A percentile compares a stretch with the other conserved stretches of the same genome.
Evolutionary conservation across 2,329 filamentous ascomycete species (phyloP).

Genomic region (Emmonsiellopsis sp.): DNA sequence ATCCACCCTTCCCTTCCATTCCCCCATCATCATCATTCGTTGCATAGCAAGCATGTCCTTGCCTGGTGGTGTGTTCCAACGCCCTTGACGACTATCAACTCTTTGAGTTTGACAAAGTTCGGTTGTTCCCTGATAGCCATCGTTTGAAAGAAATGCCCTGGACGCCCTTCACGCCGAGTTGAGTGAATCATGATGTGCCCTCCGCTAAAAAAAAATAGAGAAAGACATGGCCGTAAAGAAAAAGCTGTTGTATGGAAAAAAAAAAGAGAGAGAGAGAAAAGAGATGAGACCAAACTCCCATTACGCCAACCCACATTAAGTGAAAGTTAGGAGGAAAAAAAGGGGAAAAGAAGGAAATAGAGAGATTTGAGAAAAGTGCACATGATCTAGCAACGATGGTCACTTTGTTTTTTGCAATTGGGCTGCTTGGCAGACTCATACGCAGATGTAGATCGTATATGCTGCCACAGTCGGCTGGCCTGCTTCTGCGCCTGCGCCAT

Average conservation of each 20-base stretch:
- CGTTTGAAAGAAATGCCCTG: no score
- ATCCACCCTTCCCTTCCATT: neutral
- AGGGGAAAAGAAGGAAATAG: neutral
- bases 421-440: neutral
- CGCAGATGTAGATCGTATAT: neutral
- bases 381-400: neutral
- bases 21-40: neutral
- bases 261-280: neutral
- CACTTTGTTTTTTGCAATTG: neutral
- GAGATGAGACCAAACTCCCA: neutral
- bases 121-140: no score
- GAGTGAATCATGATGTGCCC: neutral
- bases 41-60: no score
- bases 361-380: neutral
- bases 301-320: neutral
- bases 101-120: no score
- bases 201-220: no score
- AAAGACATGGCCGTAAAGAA: no score
- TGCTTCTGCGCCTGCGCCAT: conserved; percentile 27
- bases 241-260: neutral
- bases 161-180: no score
- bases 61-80: no score
- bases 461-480: conserved; percentile 12
- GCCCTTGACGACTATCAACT: no score
- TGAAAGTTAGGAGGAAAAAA: neutral